Percentiles rank a stretch among this genome's conserved stretches.
Evolutionary conservation across 257 asterid species (phyloP).

Genomic region (Leonotis leonurus): DNA sequence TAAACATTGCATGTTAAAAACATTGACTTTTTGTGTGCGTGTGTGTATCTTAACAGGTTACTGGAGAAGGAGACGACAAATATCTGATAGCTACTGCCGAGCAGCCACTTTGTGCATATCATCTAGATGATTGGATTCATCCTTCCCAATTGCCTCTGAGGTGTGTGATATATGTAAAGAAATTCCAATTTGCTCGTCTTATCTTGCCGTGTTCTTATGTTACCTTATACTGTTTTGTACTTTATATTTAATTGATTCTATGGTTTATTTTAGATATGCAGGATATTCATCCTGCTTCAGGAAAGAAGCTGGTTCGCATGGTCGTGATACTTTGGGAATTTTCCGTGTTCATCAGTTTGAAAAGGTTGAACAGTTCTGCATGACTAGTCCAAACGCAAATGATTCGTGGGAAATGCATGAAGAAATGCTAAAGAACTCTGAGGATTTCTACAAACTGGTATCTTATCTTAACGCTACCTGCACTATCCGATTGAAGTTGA

Average conservation of each 20-base stretch:
- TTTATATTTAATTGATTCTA: not conserved
- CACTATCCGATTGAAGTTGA: not conserved
- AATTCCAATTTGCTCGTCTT: too few relatives aligned
- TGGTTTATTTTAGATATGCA: constrained; percentile 53
- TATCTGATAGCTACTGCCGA: constrained; percentile 95
- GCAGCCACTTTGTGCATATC: constrained; percentile 93
- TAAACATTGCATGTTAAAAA: not conserved
- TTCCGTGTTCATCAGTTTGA: constrained; percentile 94
- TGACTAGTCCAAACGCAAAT: constrained; percentile 67
- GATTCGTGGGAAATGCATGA: constrained; percentile 98
- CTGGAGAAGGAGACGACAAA: constrained; percentile 95
- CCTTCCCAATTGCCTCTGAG: constrained; percentile 74
- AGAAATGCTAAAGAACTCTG: constrained; percentile 82
- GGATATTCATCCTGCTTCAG: constrained; percentile 93
- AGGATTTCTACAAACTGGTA: constrained; percentile 83
- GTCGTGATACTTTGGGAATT: constrained; percentile 87
- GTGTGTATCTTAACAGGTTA: constrained; percentile 67
- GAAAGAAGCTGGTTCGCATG: constrained; percentile 97
- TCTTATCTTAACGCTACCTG: not conserved
- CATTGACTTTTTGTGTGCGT: constrained; percentile 17
- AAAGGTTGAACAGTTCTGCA: constrained; percentile 87
- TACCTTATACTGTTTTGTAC: too few relatives aligned
- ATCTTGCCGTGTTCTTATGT: too few relatives aligned
- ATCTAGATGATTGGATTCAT: constrained; percentile 87
- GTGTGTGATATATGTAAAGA: constrained; percentile 37